Evolutionary conservation across 768 basidiomycete genomes (phyloP).

Genomic region (Termitomyces heimii): DNA sequence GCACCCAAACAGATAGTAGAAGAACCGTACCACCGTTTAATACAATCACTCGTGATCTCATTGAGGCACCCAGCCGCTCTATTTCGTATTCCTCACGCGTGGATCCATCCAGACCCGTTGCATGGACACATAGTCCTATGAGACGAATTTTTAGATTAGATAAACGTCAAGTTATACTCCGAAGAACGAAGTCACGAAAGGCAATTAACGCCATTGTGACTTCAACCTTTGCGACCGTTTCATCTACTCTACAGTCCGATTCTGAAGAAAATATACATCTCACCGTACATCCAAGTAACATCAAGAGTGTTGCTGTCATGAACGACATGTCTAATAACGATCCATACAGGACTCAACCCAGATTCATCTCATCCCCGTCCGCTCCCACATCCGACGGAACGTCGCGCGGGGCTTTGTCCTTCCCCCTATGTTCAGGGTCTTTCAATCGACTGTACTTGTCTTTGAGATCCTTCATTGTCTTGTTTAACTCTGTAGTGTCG

Average conservation of each 20-base stretch:
- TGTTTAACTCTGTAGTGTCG: slow-evolving; percentile 21
- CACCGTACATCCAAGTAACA: neutral
- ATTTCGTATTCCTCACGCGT: too few relatives aligned
- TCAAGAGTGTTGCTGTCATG: neutral
- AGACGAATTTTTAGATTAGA: too few relatives aligned
- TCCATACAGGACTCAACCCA: slow-evolving; percentile 14
- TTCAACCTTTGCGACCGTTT: neutral
- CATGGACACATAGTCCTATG: too few relatives aligned
- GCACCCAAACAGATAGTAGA: too few relatives aligned
- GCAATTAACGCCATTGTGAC: too few relatives aligned
- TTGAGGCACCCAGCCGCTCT: too few relatives aligned
- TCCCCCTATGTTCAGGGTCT: slow-evolving; percentile 21
- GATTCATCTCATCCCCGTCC: slow-evolving; percentile 22
- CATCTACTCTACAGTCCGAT: neutral
- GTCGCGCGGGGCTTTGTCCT: slow-evolving; percentile 14
- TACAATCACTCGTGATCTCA: too few relatives aligned
- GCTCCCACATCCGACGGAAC: slow-evolving; percentile 10
- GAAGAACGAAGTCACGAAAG: neutral
- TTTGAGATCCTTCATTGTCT: slow-evolving; percentile 22
- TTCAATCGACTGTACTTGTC: slow-evolving; percentile 25
- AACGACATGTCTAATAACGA: neutral
- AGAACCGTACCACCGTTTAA: too few relatives aligned
- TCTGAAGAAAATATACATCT: neutral
- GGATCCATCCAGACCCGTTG: too few relatives aligned
- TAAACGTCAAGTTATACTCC: too few relatives aligned